phyloP scores from a whole-genome alignment of 148 eudicot species.

The Beta vulgaris region DNA sequence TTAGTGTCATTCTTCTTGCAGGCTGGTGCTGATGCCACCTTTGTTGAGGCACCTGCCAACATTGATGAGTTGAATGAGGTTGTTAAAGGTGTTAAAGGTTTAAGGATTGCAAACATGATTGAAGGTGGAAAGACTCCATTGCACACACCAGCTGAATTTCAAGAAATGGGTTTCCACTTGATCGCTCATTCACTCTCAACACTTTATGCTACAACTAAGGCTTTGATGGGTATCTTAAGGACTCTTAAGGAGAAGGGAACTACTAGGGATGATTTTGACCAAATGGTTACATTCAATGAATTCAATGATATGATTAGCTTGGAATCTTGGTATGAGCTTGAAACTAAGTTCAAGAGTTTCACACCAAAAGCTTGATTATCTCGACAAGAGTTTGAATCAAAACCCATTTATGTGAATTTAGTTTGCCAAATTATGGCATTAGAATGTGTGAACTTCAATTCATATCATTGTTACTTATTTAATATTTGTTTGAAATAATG shows the following conservation, averaged over 20 bases:
- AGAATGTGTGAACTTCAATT: not conserved
- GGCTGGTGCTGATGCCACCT: slow-evolving; percentile 31
- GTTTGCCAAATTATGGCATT: slow-evolving; percentile 2
- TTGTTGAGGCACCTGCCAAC: slow-evolving; percentile 26
- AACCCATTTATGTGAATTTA: not conserved
- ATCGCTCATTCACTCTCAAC: slow-evolving; percentile 32
- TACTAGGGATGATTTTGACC: slow-evolving; percentile 29
- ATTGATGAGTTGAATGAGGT: slow-evolving; percentile 20
- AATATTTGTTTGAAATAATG: slow-evolving; percentile 8
- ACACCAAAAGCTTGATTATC: slow-evolving; percentile 14
- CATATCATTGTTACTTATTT: slow-evolving; percentile 1
- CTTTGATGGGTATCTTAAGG: slow-evolving; percentile 28
- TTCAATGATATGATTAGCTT: slow-evolving; percentile 27
- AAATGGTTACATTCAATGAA: slow-evolving; percentile 25
- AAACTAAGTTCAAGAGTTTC: slow-evolving; percentile 21
- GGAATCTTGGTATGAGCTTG: slow-evolving; percentile 33
- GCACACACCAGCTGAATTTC: slow-evolving; percentile 34
- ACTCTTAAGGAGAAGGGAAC: slow-evolving; percentile 29
- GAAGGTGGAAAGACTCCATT: slow-evolving; percentile 36
- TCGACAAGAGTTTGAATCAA: not conserved
- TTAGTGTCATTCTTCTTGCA: not conserved
- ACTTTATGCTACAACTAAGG: slow-evolving; percentile 27
- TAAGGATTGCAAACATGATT: slow-evolving; percentile 33
- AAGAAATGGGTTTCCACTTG: slow-evolving; percentile 30
- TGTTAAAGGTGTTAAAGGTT: slow-evolving; percentile 16